These are phyloP conservation scores for Elongisporangium senticosum DNA, from an alignment of 352 stramenopile genomes.

Conservation along the genomic window DNA sequence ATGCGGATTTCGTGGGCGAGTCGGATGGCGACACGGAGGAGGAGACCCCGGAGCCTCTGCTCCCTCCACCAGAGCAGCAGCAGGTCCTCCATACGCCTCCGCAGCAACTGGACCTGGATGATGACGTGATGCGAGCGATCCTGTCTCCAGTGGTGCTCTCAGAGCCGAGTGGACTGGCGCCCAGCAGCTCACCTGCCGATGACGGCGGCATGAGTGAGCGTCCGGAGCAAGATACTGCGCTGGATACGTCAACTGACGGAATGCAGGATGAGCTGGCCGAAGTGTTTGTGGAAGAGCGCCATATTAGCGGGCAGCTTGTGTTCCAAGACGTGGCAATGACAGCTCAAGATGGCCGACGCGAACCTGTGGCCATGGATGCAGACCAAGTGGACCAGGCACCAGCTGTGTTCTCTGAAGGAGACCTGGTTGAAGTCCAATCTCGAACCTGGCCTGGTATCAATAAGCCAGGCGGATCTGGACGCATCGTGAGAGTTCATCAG, in stretches of 20 bases:
- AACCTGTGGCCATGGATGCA: not conserved
- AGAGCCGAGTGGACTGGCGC: not conserved
- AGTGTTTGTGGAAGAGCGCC: not conserved
- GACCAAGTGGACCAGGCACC: not conserved
- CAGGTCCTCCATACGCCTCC: not conserved
- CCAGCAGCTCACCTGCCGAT: not conserved
- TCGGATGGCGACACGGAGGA: not conserved
- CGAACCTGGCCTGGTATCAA: constrained; percentile 87
- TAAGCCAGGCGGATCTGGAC: constrained; percentile 68
- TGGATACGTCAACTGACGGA: not conserved
- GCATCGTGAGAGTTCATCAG: constrained; percentile 37
- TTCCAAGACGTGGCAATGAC: not conserved
- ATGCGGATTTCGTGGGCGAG: not conserved
- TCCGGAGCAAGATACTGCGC: not conserved
- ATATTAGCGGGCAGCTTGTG: not conserved
- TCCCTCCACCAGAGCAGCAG: not conserved
- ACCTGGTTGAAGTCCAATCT: constrained; percentile 52
- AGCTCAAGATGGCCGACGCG: not conserved
- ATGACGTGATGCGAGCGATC: not conserved
- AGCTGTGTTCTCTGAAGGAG: constrained; percentile 28
- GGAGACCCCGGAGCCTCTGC: not conserved
- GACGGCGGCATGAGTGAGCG: not conserved
- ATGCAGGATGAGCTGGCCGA: not conserved
- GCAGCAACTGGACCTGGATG: not conserved
- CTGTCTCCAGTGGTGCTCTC: not conserved